Evolutionary conservation across 495 filamentous ascomycete species (phyloP), one percentile per base, ranked within the genome.

Genomic region (Aspergillus diversus): DNA sequence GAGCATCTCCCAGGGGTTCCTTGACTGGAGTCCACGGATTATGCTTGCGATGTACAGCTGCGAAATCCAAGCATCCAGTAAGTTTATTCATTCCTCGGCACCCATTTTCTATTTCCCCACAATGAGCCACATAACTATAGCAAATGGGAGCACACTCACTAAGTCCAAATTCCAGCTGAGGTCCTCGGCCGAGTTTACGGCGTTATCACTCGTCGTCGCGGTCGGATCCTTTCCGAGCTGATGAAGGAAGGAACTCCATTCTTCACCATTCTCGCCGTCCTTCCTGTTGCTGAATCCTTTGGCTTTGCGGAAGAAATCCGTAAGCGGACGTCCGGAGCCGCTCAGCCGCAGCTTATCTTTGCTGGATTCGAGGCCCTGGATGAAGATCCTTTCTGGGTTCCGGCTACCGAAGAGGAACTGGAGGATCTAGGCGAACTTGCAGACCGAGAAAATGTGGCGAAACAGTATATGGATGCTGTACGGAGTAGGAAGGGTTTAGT

Each of bases 41-140:
- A 83, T 98, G 81, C 87, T 97, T 54, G 93, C 95, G n/a, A 97
- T 97, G 92, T 99, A 99, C 79, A 92, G 88, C 58, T 94, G 92
- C 73, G 94, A 97, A 70, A 97, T 99, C 67, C 96, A 98, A 83
- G 92, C 94, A 55, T 92, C 91, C 43, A 92, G 91, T 94, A 83
- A 69, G 87, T 78, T 50, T 37, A 27, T 27, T 27, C 21, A 27
- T 27, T 27, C 21, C 21, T 27, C 21, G 2, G 21, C 21, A 2
- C 21, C 21, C 21, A 27, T 27, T 27, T 27, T 27, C 21, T 27
- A 27, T 27, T 27, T 27, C 21, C 21, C 21, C 21, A 27, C 21
- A 27, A 27, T 27, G 21, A 27, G 21, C 21, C 21, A 27, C 21
- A 27, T 27, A 27, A 27, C 21, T 27, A 27, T 27, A 27, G 21